Base-by-base conservation (phyloP, 192 early-diverging fungal genomes). In the Geosiphon pyriformis region DNA sequence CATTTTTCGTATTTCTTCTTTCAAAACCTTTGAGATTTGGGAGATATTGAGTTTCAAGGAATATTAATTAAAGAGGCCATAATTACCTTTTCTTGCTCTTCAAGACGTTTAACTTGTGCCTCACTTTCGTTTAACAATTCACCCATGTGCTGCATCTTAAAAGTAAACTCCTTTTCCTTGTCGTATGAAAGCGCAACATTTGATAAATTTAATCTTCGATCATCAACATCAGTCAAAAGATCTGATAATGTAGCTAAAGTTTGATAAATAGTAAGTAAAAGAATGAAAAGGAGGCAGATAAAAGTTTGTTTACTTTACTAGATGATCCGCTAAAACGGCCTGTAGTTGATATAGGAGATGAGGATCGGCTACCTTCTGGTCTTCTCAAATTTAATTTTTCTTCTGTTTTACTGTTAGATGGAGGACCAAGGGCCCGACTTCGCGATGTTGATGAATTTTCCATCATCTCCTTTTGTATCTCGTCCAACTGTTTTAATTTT, bases 81-180 rank as follows among this genome's bases (percentile, higher is more conserved):
- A 54, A 18, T 29, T 78, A 80, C 84, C 72, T 84, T 83, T 67
- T 84, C 83, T 71, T 85, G 80, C 12, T 74, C 71, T 1, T 72
- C 58, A 35, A 84, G 55, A 22, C 68, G 61, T 23, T 64, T 65
- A 2, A 82, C 74, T 31, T 74, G 73, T 4, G 62, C 75, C 57
- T 85, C 83, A 63, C 81, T 84, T 70, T 85, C 84, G 47, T 84
- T 72, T 58, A 85, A 47, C 47, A 85, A 61, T 31, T 85, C 83
- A 27, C 75, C 73, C 50, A 85, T 42, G 49, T 82, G 73, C 31
- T 80, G 72, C 10, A 85, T 61, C 52, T 85, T 80, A 56, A 70
- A 50, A 37, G 65, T 52, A 57, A 74, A 72, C 46, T 78, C 77
- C 46, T 61, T 53, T 46, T 78, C 77, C 30, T 70, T 75, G 22